These are phyloP conservation scores for Globisporangium uncinulatum DNA, from an alignment of 352 stramenopile genomes.

Conservation along the genomic window DNA sequence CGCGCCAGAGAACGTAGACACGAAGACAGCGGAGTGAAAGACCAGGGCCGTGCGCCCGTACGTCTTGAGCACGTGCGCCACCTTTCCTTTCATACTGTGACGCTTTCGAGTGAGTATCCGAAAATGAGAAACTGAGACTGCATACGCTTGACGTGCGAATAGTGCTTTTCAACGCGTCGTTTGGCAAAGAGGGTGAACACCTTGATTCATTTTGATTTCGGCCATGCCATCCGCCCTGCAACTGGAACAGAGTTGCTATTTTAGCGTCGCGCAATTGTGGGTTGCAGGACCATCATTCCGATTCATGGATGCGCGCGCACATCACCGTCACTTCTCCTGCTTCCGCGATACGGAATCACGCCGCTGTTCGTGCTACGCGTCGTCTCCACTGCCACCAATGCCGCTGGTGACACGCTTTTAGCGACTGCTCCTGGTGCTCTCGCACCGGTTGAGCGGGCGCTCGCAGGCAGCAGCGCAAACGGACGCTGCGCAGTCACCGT, in stretches of 20 bases:
- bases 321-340: not conserved
- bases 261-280: not conserved
- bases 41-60: slow-evolving; percentile 94
- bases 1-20: slow-evolving; percentile 89
- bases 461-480: slow-evolving; percentile 13
- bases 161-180: not conserved
- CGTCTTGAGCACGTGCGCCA: slow-evolving; percentile 84
- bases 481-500: not conserved
- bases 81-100: slow-evolving; percentile 40
- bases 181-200: not conserved
- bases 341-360: not conserved
- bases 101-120: no score
- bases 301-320: slow-evolving; percentile 3
- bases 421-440: not conserved
- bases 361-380: not conserved
- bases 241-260: slow-evolving; percentile 2
- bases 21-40: slow-evolving; percentile 92
- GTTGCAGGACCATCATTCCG: not conserved
- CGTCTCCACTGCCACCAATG: not conserved
- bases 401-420: not conserved
- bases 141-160: not conserved
- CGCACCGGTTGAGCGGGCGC: not conserved
- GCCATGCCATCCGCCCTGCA: not conserved
- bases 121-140: not conserved
- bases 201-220: not conserved